These are phyloP conservation scores for Thalassiosira hispida DNA, from an alignment of 352 stramenopile genomes.

Conservation along the genomic window DNA sequence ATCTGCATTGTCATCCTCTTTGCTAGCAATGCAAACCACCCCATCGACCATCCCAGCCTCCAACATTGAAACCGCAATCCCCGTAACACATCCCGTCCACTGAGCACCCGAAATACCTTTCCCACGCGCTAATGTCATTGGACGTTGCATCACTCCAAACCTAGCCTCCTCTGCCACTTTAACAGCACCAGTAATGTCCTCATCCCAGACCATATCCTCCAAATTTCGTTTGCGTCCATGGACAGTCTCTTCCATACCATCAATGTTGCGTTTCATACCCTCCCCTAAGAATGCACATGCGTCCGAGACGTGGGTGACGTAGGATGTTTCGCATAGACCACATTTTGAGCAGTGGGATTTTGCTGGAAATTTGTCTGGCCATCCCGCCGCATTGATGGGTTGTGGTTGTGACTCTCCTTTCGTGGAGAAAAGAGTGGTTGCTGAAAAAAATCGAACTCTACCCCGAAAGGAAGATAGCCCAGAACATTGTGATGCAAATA, in stretches of 20 bases:
- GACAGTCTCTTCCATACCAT: slow-evolving; percentile 61
- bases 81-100: slow-evolving; percentile 81
- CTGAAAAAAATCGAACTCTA: not conserved
- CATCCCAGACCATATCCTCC: slow-evolving; percentile 52
- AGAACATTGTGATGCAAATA: slow-evolving; percentile 1
- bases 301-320: slow-evolving; percentile 70
- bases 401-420: slow-evolving; percentile 11
- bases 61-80: slow-evolving; percentile 77
- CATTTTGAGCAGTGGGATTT: slow-evolving; percentile 82
- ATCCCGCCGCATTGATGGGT: slow-evolving; percentile 65
- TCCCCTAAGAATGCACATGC: slow-evolving; percentile 76
- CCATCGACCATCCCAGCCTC: slow-evolving; percentile 77
- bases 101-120: slow-evolving; percentile 61
- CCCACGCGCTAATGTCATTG: slow-evolving; percentile 67
- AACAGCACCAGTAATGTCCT: not conserved
- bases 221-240: slow-evolving; percentile 62
- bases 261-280: slow-evolving; percentile 68
- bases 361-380: slow-evolving; percentile 77
- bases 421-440: not conserved
- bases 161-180: slow-evolving; percentile 58
- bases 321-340: slow-evolving; percentile 81
- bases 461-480: not conserved
- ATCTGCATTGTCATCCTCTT: slow-evolving; percentile 14
- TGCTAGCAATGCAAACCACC: slow-evolving; percentile 75
- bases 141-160: slow-evolving; percentile 75